Conservation (phyloP, 495 filamentous ascomycete species). For the Penicillium desertorum region DNA sequence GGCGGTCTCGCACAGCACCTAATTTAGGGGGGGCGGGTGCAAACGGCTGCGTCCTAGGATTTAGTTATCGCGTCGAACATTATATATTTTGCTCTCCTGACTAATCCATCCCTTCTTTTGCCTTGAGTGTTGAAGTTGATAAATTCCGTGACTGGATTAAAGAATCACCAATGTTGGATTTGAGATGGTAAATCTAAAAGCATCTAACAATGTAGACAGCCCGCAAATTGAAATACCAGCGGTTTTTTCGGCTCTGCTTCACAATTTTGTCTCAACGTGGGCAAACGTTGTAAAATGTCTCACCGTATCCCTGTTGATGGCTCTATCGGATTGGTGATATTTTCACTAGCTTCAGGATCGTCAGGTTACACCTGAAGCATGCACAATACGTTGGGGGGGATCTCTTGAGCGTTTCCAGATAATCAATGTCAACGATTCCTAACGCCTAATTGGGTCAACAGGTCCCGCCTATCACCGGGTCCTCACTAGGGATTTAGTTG, state of each 20-base stretch:
- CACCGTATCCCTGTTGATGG: not conserved
- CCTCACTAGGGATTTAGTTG: not conserved
- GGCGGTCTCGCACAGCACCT: not conserved
- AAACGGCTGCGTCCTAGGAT: not conserved
- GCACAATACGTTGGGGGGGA: not conserved
- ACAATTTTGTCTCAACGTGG: not conserved
- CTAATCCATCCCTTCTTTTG: too few species aligned
- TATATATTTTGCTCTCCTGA: too few species aligned
- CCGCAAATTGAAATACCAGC: not conserved
- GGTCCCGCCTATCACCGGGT: too few species aligned
- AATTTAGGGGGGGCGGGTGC: not conserved
- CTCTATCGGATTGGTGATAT: not conserved
- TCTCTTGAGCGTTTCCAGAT: not conserved
- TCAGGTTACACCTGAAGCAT: not conserved
- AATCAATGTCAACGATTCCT: constrained; percentile 1
- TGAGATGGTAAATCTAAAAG: too few species aligned
- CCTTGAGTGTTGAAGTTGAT: too few species aligned
- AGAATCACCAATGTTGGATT: too few species aligned
- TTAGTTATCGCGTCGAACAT: too few species aligned
- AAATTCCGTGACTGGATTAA: too few species aligned
- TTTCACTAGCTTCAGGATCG: not conserved
- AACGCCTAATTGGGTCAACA: not conserved
- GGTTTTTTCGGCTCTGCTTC: too few species aligned
- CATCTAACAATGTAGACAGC: not conserved
- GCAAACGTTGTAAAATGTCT: not conserved